Evolutionary conservation across 805 yeast species (phyloP), one percentile per base, ranked within the genome.

Genomic region (Kodamaea sagamina): DNA sequence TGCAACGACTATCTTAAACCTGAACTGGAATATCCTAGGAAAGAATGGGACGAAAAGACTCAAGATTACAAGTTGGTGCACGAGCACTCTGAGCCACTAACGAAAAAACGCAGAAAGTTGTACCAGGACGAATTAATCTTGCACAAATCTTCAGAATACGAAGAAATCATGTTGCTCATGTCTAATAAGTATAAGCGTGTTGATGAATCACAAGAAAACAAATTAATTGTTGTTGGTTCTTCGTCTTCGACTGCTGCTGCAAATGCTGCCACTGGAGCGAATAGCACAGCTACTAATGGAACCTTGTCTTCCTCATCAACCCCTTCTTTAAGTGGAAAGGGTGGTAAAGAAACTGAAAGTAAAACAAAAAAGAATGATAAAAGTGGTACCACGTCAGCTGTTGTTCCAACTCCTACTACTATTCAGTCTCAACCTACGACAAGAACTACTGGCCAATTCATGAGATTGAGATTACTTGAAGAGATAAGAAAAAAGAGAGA

Each of bases 401-500:
- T 53, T 39, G 43, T 55, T 34, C 58, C 44, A 19, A 5, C 28
- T 32, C 34, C 15, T 5, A 13, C 34, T 2, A 17, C 17, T 6
- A 29, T 29, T 15, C 57, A 47, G 31, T 47, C 42, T 34, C 58
- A 47, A 32, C 48, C 42, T 41, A 42, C 28, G 1, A 62, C 70
- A 1, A 70, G 51, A 22, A 47, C 74, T 6, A 69, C 77, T 6
- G 74, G 71, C 35, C 95, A 89, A 62, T 93, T 93, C 62, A 79
- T 87, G 74, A 78, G 98, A 50, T 69, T 92, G 40, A 75, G 95
- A 49, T 89, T 90, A 55, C 85, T 92, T 46, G 98, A 92, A 61
- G 93, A 86, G 63, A 81, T 86, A 66, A 73, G 95, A 42, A 72
- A 86, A 36, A 79, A 86, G 58, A 78, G 79, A 55, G 74, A 70